These are phyloP conservation scores for Artemisia annua DNA, from an alignment of 129 eudicot genomes.

Conservation along the genomic window DNA sequence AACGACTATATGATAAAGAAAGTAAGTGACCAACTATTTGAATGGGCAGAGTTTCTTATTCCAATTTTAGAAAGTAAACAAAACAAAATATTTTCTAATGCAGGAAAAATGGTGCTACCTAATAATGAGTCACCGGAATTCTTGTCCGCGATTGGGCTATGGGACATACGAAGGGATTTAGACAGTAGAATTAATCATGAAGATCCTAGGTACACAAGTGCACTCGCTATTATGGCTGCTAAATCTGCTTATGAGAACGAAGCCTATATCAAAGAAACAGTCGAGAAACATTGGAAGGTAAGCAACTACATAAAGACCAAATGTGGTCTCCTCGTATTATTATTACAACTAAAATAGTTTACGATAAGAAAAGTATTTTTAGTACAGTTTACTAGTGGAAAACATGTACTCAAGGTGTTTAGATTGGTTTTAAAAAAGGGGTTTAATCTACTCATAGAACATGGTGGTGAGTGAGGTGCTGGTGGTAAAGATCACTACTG, in stretches of 20 bases:
- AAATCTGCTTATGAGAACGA: constrained; percentile 65
- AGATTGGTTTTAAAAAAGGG: too few species aligned
- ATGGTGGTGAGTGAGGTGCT: too few species aligned
- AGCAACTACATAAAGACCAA: neutral
- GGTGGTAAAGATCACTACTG: too few species aligned
- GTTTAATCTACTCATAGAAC: too few species aligned
- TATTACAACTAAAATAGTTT: neutral
- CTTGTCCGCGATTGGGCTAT: constrained; percentile 27
- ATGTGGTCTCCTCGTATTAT: neutral
- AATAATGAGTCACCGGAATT: constrained; percentile 33
- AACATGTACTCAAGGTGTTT: too few species aligned
- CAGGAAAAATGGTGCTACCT: constrained; percentile 38
- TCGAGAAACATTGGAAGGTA: constrained; percentile 67
- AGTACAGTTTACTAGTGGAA: too few species aligned
- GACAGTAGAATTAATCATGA: constrained; percentile 46
- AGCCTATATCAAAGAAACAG: constrained; percentile 42
- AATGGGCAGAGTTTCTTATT: neutral
- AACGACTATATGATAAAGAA: neutral
- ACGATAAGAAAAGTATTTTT: too few species aligned
- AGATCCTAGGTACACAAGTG: constrained; percentile 46
- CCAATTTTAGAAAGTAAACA: neutral
- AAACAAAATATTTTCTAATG: neutral
- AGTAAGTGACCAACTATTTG: neutral
- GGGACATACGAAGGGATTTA: constrained; percentile 43
- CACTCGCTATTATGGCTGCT: constrained; percentile 64